Percentiles rank a stretch among this genome's conserved stretches.
phyloP scores from a whole-genome alignment of 768 basidiomycete genomes.

The Clavulina sp. region DNA sequence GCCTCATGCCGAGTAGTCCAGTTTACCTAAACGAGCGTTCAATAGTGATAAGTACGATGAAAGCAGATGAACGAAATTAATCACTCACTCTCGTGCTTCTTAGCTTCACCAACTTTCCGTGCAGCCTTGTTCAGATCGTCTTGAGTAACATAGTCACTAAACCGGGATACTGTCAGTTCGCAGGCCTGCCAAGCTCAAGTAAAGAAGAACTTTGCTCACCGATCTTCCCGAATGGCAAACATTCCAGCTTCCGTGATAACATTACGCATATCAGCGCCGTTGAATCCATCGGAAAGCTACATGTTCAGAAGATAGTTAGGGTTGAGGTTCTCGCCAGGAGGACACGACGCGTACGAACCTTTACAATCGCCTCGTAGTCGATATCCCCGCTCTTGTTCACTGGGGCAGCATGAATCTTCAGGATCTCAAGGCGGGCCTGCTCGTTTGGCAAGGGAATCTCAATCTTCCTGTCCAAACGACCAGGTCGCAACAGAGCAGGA shows the following conservation, averaged over 20 bases:
- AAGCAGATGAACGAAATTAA: neutral
- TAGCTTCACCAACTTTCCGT: slow-evolving; percentile 86
- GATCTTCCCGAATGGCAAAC: slow-evolving; percentile 95
- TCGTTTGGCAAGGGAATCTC: slow-evolving; percentile 97
- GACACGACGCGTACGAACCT: slow-evolving; percentile 29
- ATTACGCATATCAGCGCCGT: slow-evolving; percentile 91
- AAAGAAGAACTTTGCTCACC: slow-evolving; percentile 27
- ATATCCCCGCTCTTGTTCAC: slow-evolving; percentile 93
- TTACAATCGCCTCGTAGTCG: slow-evolving; percentile 96
- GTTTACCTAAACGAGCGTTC: neutral
- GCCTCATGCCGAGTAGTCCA: neutral
- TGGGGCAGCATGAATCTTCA: slow-evolving; percentile 89
- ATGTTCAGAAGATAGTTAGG: neutral
- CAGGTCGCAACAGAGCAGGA: slow-evolving; percentile 89
- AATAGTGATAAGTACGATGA: neutral
- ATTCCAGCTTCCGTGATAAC: slow-evolving; percentile 92
- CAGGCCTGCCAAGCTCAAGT: neutral
- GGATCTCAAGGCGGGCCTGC: slow-evolving; percentile 85
- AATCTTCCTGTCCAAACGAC: slow-evolving; percentile 91
- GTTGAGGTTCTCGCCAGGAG: neutral
- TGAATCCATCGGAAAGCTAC: slow-evolving; percentile 78
- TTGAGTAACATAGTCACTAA: slow-evolving; percentile 75
- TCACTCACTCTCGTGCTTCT: slow-evolving; percentile 87
- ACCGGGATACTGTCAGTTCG: slow-evolving; percentile 3
- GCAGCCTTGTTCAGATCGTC: slow-evolving; percentile 95